Evolutionary conservation across 306 rosid species (phyloP).

Genomic region (Gastrolobium villosum): DNA sequence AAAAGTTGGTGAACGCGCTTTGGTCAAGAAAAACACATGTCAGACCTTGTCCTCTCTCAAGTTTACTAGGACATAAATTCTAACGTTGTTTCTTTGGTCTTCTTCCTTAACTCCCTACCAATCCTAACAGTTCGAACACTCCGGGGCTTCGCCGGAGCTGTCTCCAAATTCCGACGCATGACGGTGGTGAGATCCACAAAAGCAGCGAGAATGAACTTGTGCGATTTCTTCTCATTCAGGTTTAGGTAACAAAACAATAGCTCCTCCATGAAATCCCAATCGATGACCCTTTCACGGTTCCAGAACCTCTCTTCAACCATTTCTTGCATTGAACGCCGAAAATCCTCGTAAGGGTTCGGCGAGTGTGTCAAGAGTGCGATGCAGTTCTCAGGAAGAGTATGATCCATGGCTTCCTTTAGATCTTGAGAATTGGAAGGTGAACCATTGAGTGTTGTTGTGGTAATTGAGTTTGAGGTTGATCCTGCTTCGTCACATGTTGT

Average conservation of each 20-base stretch:
- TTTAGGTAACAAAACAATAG: conserved; percentile 67
- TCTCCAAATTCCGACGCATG: conserved; percentile 52
- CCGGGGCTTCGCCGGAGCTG: conserved; percentile 44
- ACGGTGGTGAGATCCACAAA: conserved; percentile 69
- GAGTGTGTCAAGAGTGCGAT: conserved; percentile 65
- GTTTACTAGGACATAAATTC: conserved; percentile 34
- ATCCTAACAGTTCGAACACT: conserved; percentile 54
- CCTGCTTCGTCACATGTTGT: conserved; percentile 51
- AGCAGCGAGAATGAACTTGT: conserved; percentile 71
- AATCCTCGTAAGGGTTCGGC: conserved; percentile 61
- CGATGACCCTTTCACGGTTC: conserved; percentile 47
- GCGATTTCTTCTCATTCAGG: conserved; percentile 70
- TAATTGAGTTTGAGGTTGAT: conserved; percentile 49
- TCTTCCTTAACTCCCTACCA: conserved; percentile 36
- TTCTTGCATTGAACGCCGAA: conserved; percentile 74
- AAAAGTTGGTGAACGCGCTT: too few relatives aligned
- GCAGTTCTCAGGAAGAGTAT: conserved; percentile 59
- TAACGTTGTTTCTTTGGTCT: conserved; percentile 42
- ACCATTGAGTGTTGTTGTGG: conserved; percentile 34
- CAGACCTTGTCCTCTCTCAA: not conserved
- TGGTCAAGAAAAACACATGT: not conserved
- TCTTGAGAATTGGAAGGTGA: conserved; percentile 1
- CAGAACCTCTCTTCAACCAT: conserved; percentile 60
- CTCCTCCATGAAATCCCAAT: conserved; percentile 93
- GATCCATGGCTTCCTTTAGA: not conserved